These are phyloP conservation scores for Phytophthora multivora DNA, from an alignment of 352 stramenopile genomes.

Conservation along the genomic window DNA sequence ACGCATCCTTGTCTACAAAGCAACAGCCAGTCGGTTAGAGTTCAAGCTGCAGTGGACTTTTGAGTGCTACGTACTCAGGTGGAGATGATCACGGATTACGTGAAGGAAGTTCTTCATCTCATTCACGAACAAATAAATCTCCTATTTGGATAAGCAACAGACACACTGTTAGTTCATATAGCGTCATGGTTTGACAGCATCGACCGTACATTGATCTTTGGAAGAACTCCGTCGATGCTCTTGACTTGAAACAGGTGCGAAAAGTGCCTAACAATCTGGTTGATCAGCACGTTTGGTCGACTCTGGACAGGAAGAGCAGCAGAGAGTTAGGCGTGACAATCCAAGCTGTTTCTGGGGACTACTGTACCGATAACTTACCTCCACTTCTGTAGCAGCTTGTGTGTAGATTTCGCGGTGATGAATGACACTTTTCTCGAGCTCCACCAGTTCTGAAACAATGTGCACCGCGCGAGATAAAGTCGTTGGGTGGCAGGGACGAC, in stretches of 20 bases:
- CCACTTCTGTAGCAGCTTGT: slow-evolving; percentile 73
- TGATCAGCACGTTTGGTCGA: slow-evolving; percentile 78
- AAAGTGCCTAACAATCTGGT: slow-evolving; percentile 90
- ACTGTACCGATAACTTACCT: slow-evolving; percentile 45
- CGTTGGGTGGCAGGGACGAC: slow-evolving; percentile 28
- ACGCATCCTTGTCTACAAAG: slow-evolving; percentile 46
- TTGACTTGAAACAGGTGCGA: slow-evolving; percentile 88
- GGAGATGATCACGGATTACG: slow-evolving; percentile 55
- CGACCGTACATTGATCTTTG: slow-evolving; percentile 84
- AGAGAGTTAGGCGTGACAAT: slow-evolving; percentile 7
- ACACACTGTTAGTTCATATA: slow-evolving; percentile 1
- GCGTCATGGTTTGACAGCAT: not conserved
- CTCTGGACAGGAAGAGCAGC: slow-evolving; percentile 35
- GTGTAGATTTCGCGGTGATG: slow-evolving; percentile 82
- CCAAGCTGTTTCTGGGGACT: not conserved
- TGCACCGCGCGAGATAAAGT: slow-evolving; percentile 67
- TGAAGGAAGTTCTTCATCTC: slow-evolving; percentile 89
- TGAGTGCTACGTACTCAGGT: slow-evolving; percentile 57
- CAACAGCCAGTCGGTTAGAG: slow-evolving; percentile 2
- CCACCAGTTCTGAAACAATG: slow-evolving; percentile 78
- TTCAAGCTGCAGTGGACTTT: not conserved
- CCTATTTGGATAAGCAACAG: slow-evolving; percentile 34
- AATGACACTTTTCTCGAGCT: slow-evolving; percentile 84
- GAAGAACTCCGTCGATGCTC: slow-evolving; percentile 86
- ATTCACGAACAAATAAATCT: slow-evolving; percentile 87